Percentiles rank a stretch among this genome's conserved stretches.
These are phyloP conservation scores for Termitomyces sp. DNA, from an alignment of 768 basidiomycete species.

Conservation along the genomic window DNA sequence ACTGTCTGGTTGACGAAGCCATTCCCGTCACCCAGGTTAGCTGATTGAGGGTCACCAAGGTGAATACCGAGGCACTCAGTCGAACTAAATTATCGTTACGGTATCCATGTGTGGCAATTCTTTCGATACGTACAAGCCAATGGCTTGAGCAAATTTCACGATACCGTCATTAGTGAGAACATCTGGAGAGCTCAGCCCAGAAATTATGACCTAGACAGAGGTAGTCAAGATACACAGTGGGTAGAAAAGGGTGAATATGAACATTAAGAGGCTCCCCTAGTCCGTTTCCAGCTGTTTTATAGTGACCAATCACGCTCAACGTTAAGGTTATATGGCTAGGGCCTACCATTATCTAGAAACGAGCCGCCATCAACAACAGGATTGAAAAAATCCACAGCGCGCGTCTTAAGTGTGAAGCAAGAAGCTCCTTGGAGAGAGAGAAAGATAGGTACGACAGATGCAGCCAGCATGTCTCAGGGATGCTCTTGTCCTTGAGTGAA, in stretches of 20 bases:
- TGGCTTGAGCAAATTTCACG: constrained; percentile 53
- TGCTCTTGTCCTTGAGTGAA: neutral
- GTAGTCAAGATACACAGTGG: neutral
- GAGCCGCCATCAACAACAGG: constrained; percentile 50
- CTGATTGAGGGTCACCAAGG: constrained; percentile 58
- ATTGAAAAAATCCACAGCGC: constrained; percentile 32
- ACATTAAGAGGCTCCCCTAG: constrained; percentile 76
- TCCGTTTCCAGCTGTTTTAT: constrained; percentile 24
- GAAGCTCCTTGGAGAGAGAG: neutral
- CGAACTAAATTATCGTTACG: constrained; percentile 17
- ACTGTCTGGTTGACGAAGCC: constrained; percentile 55
- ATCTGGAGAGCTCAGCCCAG: constrained; percentile 50
- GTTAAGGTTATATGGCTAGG: neutral
- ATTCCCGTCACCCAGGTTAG: constrained; percentile 77
- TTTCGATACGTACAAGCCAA: constrained; percentile 51
- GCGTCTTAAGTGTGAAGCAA: constrained; percentile 9
- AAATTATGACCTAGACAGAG: constrained; percentile 51
- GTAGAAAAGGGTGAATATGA: constrained; percentile 35
- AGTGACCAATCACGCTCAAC: neutral
- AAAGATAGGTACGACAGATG: neutral
- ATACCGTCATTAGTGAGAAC: constrained; percentile 55
- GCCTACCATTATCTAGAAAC: constrained; percentile 56
- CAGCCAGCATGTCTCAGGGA: neutral
- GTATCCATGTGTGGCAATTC: constrained; percentile 20
- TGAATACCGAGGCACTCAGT: constrained; percentile 75